Base-by-base conservation (phyloP, 2,329 filamentous ascomycete genomes). In the Hypoxylon sp. region DNA sequence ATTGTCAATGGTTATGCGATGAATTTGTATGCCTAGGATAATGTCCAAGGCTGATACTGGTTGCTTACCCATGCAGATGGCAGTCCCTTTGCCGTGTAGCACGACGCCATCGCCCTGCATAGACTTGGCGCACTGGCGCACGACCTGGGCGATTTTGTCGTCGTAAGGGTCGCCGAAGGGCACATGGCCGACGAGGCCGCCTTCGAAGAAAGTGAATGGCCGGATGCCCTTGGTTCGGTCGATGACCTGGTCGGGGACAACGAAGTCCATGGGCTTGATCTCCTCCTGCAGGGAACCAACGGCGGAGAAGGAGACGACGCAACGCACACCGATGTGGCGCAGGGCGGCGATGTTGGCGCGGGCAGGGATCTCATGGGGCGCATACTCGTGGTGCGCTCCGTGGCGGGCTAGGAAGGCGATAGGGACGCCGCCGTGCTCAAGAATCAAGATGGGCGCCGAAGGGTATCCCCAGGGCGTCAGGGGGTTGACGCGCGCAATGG, bases 271-370 rank as follows among this genome's bases (percentile, higher is more conserved):
- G 44, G 95, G 95, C 80, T 91, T 92, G 78, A 99, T 94, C 74
- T 93, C 87, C 82, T 97, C 95, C 76, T 91, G 92, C 76, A 99
- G 82, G 73, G 91, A 94, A 66, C 95, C 95, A 59, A 99, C 95
- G 50, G 95, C 95, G 68, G 91, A 94, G 83, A 99, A 99, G 68
- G 94, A 93, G 75, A 99, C 92, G 77, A 98, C 87, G 76, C 89
- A 91, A 74, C 94, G 89, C 47, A 98, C 95, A 70, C 95, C 95
- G 64, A 99, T 84, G 72, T 87, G 89, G 69, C 95, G 90, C 67
- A 99, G 85, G n/a, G 95, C 95, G n/a, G 95, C 94, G 74, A 99
- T 97, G 83, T 98, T 99, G 79, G 95, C 95, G 68, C 92, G 92
- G 69, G 89, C 87, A 62, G 94, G 93, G n/a, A 99, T 91, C 80